Conservation (phyloP, 768 basidiomycete genomes). For the Pluteus cervinus region DNA sequence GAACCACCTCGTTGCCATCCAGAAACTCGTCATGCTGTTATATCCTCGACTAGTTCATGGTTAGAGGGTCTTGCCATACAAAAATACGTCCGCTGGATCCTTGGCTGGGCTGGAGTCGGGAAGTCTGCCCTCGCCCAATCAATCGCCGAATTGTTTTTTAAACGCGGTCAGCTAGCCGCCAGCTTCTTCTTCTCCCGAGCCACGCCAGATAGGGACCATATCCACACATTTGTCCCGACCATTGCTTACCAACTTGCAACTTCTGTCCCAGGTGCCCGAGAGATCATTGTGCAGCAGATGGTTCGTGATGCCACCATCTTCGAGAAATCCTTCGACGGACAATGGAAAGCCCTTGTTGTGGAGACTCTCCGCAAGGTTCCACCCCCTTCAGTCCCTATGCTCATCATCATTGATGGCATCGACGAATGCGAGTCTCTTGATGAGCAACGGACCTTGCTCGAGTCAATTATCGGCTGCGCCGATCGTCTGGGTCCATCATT, state of each 20-base stretch:
- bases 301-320: neutral
- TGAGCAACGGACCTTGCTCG: neutral
- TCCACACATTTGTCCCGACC: neutral
- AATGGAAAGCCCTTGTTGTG: no score
- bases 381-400: no score
- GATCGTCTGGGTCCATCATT: no score
- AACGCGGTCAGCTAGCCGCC: neutral
- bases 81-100: neutral
- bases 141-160: neutral
- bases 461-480: no score
- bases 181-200: conserved; percentile 1
- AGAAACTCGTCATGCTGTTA: neutral
- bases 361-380: no score
- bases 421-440: neutral
- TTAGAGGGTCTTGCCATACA: neutral
- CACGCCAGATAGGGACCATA: neutral
- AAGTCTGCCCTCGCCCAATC: conserved; percentile 1
- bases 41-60: no score
- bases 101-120: neutral
- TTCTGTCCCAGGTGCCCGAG: neutral
- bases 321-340: no score
- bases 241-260: neutral
- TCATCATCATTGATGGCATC: conserved; percentile 2
- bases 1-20: conserved; percentile 1
- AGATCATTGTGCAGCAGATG: neutral